These are phyloP conservation scores for Suillus subluteus DNA, from an alignment of 768 basidiomycete genomes.

Conservation along the genomic window DNA sequence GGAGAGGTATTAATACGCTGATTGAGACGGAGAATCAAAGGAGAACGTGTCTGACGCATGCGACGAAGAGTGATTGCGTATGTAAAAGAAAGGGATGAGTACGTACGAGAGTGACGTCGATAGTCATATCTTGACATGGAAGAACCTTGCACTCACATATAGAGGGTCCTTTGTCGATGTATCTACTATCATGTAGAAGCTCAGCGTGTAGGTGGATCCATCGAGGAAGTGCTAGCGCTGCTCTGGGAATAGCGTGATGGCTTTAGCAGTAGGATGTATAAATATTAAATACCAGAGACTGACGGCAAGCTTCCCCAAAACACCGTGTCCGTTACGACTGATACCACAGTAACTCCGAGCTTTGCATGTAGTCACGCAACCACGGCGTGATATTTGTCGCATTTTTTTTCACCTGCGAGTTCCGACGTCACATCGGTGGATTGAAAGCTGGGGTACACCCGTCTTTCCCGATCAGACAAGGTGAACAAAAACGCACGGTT, in stretches of 20 bases:
- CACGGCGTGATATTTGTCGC: neutral
- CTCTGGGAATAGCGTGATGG: neutral
- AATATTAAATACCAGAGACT: neutral
- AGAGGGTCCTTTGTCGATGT: neutral
- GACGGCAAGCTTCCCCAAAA: neutral
- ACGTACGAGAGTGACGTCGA: no score
- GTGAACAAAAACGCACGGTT: neutral
- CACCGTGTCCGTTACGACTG: neutral
- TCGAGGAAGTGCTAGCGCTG: neutral
- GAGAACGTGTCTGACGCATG: no score
- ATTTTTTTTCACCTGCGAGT: no score
- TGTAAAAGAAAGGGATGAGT: no score
- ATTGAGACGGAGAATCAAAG: no score
- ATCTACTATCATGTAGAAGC: neutral
- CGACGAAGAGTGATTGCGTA: no score
- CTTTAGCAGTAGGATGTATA: neutral
- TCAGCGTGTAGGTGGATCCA: neutral
- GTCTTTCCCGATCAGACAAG: neutral
- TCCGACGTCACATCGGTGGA: neutral
- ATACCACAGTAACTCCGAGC: neutral
- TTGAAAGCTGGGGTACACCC: neutral
- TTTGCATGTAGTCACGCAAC: neutral
- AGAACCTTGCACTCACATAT: neutral
- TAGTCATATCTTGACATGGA: no score
- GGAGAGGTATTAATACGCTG: no score